Percentiles rank a stretch among this genome's conserved stretches.
Evolutionary conservation across 495 filamentous ascomycete species (phyloP).

Genomic region (Penicillium egyptiacum): DNA sequence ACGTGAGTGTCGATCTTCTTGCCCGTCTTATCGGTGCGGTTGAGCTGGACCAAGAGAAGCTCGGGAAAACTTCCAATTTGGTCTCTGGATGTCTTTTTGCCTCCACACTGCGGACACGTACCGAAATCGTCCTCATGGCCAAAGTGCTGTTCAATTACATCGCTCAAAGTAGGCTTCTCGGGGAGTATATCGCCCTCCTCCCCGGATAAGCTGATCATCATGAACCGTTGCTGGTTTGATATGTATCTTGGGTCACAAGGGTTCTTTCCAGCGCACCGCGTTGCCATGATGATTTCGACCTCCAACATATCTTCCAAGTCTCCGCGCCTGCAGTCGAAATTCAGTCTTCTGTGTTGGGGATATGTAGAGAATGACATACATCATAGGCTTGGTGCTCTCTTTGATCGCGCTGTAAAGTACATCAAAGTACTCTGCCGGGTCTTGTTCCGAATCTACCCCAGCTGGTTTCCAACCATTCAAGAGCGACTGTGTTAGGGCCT

Average conservation of each 20-base stretch:
- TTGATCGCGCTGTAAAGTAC: conserved; percentile 17
- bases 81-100: not conserved
- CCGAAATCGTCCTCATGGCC: not conserved
- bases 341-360: not conserved
- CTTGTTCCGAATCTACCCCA: conserved; percentile 18
- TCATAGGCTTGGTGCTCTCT: not conserved
- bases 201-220: not conserved
- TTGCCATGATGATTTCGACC: not conserved
- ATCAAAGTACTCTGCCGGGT: conserved; percentile 27
- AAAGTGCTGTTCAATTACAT: not conserved
- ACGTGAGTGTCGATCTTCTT: conserved; percentile 6
- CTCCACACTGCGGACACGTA: not conserved
- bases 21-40: not conserved
- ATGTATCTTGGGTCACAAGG: not conserved
- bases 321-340: not conserved
- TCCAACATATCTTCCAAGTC: conserved; percentile 5
- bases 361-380: conserved; percentile 15
- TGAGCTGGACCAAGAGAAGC: conserved; percentile 17
- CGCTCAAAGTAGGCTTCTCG: not conserved
- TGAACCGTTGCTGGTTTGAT: not conserved
- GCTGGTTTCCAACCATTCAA: not conserved
- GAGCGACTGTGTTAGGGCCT: not conserved
- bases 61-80: conserved; percentile 11
- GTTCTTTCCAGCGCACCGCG: not conserved
- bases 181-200: not conserved